These are phyloP conservation scores for Puccinia brachypodii DNA, from an alignment of 1,284 basidiomycete genomes.

Conservation along the genomic window DNA sequence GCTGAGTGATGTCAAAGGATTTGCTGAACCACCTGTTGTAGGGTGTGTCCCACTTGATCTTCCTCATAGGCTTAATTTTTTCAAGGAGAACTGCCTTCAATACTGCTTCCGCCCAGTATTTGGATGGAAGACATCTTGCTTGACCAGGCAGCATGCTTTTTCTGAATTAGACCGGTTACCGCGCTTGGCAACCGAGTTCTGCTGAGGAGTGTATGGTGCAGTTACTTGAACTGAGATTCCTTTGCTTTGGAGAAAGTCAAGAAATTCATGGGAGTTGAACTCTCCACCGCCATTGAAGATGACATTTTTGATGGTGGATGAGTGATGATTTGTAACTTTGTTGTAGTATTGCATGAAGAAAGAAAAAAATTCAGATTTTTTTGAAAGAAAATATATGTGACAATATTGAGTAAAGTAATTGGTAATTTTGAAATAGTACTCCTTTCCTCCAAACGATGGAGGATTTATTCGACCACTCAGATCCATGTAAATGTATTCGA, in stretches of 20 bases:
- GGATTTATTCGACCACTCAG: constrained; percentile 19
- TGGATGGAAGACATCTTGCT: constrained; percentile 3
- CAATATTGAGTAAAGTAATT: neutral
- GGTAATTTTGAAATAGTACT: constrained; percentile 28
- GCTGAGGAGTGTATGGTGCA: constrained; percentile 24
- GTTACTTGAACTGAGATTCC: constrained; percentile 8
- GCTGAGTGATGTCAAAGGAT: neutral
- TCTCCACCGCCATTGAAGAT: constrained; percentile 12
- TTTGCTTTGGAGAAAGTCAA: constrained; percentile 9
- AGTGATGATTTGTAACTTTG: neutral
- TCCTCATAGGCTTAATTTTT: neutral
- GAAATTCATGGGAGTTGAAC: constrained; percentile 22
- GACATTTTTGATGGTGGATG: constrained; percentile 17
- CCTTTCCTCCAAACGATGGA: neutral
- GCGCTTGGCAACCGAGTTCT: constrained; percentile 11
- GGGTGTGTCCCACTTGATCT: neutral
- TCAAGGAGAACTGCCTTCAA: constrained; percentile 2
- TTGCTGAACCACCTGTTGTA: neutral
- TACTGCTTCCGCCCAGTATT: constrained; percentile 21
- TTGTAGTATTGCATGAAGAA: neutral
- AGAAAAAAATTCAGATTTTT: constrained; percentile 22
- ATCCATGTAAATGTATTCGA: constrained; percentile 17
- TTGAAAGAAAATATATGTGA: neutral
- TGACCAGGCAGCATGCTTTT: constrained; percentile 13
- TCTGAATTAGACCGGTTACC: constrained; percentile 18